Conservation (phyloP, 306 rosid genomes). For the Lagenaria siceraria region DNA sequence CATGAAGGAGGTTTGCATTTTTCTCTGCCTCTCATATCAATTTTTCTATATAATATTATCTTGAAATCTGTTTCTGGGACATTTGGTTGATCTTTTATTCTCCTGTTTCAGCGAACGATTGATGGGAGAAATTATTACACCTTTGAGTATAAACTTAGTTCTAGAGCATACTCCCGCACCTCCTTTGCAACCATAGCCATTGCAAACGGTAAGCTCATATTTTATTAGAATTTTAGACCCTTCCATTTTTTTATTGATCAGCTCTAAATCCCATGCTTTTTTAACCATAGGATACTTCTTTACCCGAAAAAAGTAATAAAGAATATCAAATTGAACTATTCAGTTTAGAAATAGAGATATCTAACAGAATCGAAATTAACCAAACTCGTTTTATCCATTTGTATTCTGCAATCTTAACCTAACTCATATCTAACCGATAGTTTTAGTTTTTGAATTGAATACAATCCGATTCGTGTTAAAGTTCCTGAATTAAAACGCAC, state of each 20-base stretch:
- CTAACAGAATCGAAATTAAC: background rate
- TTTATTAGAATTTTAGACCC: background rate
- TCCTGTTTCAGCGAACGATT: slow-evolving; percentile 40
- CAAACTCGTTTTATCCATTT: background rate
- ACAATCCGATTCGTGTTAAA: background rate
- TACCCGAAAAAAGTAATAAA: background rate
- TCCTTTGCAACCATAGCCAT: slow-evolving; percentile 74
- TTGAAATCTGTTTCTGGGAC: background rate
- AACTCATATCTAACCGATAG: background rate
- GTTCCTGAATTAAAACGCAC: background rate
- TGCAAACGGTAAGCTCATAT: slow-evolving; percentile 56
- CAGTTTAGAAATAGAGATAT: background rate
- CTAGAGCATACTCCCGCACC: slow-evolving; percentile 52
- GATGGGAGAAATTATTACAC: slow-evolving; percentile 90
- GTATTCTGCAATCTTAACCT: background rate
- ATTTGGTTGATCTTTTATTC: background rate
- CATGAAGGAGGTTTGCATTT: slow-evolving; percentile 63
- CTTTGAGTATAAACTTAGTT: slow-evolving; percentile 56
- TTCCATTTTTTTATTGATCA: background rate
- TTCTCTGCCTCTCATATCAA: background rate
- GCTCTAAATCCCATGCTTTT: background rate
- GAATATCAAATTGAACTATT: background rate
- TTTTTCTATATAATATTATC: background rate
- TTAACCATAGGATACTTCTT: background rate
- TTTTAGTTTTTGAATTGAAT: background rate